Evolutionary conservation across 805 yeast genomes (phyloP).

Genomic region (Kodamaea sagamina): DNA sequence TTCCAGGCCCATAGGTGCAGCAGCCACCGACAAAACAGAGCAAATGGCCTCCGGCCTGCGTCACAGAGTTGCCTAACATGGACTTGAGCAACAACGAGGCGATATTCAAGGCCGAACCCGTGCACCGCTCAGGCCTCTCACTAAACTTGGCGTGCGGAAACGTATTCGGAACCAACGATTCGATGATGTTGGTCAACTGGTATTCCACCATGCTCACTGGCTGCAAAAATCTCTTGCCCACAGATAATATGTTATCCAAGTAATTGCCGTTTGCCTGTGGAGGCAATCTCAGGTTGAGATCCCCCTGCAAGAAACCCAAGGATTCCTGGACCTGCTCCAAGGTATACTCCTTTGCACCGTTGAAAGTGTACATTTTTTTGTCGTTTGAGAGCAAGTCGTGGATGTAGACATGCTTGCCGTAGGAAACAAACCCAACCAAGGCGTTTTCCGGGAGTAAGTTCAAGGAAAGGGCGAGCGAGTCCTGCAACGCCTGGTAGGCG

Average conservation of each 20-base stretch:
- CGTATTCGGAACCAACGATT: conserved; percentile 47
- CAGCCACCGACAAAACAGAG: conserved; percentile 63
- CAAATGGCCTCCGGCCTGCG: conserved; percentile 53
- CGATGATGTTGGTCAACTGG: conserved; percentile 50
- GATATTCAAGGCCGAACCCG: conserved; percentile 61
- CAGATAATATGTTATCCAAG: conserved; percentile 16
- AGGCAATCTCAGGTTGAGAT: conserved; percentile 17
- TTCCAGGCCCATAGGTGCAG: conserved; percentile 66
- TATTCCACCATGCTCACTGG: conserved; percentile 53
- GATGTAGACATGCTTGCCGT: conserved; percentile 59
- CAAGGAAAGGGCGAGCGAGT: conserved; percentile 46
- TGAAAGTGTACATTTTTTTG: conserved; percentile 42
- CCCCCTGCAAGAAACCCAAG: conserved; percentile 45
- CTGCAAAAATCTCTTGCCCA: conserved; percentile 46
- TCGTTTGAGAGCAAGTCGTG: conserved; percentile 49
- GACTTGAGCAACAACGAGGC: conserved; percentile 42
- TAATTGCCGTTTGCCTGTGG: conserved; percentile 14
- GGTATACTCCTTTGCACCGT: conserved; percentile 56
- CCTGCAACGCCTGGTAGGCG: conserved; percentile 47
- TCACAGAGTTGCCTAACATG: conserved; percentile 40
- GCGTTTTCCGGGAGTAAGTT: conserved; percentile 55
- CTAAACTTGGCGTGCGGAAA: conserved; percentile 47
- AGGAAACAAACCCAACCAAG: conserved; percentile 57
- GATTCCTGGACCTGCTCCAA: conserved; percentile 47
- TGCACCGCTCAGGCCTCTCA: conserved; percentile 54